Evolutionary conservation across 179 eudicot species (phyloP), one percentile per base, ranked within the genome.

Genomic region (Pouteria campechiana): DNA sequence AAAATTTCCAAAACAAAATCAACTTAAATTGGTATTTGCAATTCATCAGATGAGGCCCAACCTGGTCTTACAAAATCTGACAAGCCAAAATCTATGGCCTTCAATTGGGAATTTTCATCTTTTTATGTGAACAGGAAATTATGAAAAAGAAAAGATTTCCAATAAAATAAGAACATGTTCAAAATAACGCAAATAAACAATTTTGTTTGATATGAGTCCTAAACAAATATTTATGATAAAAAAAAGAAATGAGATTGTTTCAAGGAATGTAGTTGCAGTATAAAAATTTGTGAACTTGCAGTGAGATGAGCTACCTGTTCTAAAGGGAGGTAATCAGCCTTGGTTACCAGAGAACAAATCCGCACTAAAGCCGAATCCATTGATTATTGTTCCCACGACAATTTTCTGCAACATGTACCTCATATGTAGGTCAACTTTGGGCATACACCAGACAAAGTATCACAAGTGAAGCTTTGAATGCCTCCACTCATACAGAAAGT

Each of bases 11-110:
- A 21, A 37, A 10, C 24, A 18, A 25, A 25, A 16, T 24, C 14
- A 34, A 44, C 24, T 25, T 14, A n/a, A 25, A 5, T 3, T 14
- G 37, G 35, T 38, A 30, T 8, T 12, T 15, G 23, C 27, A 32
- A 3, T 30, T 16, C 7, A 16, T 46, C 6, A 6, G 17, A 43
- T 24, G 17, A 40, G 48, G 52, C 66, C 78, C 46, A 40, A 87
- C 96, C 96, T 67, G 94, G 86, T 55, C 65, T 83, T 10, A 84
- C 87, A 67, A 80, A 88, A 67, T 88, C 97, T 39, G 97, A 88
- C 64, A 88, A 69, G 32, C 97, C 97, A 73, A 88, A 88, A 74
- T 88, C 97, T 48, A 88, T 88, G 43, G 76, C 92, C 68, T 88
- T 88, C 35, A 87, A 52, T 22, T 60, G 61, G 2, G 96, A 65